Percentiles rank a stretch among this genome's conserved stretches.
These are phyloP conservation scores for Metschnikowia henanensis DNA, from an alignment of 805 yeast genomes.

Conservation along the genomic window DNA sequence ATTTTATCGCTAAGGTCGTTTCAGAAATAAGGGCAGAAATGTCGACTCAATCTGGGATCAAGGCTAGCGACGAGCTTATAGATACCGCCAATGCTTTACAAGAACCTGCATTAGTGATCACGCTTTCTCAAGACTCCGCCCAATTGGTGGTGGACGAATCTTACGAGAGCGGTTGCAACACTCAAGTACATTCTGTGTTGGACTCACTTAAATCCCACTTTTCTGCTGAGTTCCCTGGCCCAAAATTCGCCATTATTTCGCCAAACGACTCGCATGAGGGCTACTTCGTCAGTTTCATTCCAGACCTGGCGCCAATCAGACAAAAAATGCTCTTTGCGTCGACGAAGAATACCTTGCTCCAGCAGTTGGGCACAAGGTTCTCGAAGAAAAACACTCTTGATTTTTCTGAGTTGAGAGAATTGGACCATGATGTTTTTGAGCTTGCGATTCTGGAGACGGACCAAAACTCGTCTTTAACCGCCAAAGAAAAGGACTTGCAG, in stretches of 20 bases:
- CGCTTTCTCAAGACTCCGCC: slow-evolving; percentile 34
- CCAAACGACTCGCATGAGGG: slow-evolving; percentile 15
- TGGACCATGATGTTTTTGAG: slow-evolving; percentile 48
- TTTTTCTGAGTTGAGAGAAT: slow-evolving; percentile 57
- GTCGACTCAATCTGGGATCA: slow-evolving; percentile 47
- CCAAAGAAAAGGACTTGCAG: slow-evolving; percentile 54
- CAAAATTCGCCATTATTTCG: slow-evolving; percentile 33
- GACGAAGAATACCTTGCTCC: slow-evolving; percentile 72
- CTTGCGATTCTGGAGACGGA: slow-evolving; percentile 14
- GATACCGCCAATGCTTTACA: slow-evolving; percentile 42
- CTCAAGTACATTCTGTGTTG: slow-evolving; percentile 21
- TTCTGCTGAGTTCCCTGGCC: slow-evolving; percentile 30
- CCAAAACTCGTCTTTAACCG: slow-evolving; percentile 51
- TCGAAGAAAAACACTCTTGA: slow-evolving; percentile 40
- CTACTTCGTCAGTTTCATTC: slow-evolving; percentile 79
- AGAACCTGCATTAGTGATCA: slow-evolving; percentile 29
- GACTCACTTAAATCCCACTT: slow-evolving; percentile 23
- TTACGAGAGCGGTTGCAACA: slow-evolving; percentile 16
- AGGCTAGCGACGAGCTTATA: slow-evolving; percentile 42
- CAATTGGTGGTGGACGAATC: slow-evolving; percentile 30
- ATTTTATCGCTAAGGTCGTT: background rate
- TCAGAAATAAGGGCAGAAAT: slow-evolving; percentile 16
- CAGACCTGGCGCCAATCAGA: slow-evolving; percentile 80
- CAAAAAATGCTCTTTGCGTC: slow-evolving; percentile 94
- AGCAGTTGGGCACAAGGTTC: slow-evolving; percentile 70